phyloP scores from a whole-genome alignment of 2,329 filamentous ascomycete species.

The Exophiala sideris region DNA sequence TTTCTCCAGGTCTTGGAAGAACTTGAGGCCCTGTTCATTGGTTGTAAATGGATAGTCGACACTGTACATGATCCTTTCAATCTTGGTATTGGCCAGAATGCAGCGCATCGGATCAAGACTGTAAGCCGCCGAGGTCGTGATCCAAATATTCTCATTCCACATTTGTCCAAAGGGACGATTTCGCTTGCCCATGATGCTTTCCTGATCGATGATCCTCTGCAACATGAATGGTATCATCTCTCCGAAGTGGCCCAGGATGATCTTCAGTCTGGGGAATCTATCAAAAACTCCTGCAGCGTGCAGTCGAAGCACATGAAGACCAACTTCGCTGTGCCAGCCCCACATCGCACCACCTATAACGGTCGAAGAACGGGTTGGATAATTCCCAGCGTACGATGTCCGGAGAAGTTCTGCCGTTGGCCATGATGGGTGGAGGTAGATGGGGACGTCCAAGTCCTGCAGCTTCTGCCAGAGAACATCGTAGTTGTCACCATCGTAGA shows the following conservation, averaged over 20 bases:
- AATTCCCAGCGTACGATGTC: conserved; percentile 41
- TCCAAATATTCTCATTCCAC: conserved; percentile 55
- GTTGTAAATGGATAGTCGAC: conserved; percentile 56
- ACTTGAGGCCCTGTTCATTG: conserved; percentile 47
- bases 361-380: conserved; percentile 11
- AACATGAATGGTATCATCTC: conserved; percentile 55
- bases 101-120: conserved; percentile 46
- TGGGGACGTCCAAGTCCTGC: conserved; percentile 46
- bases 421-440: conserved; percentile 52
- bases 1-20: conserved; percentile 47
- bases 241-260: conserved; percentile 53
- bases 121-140: conserved; percentile 55
- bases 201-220: conserved; percentile 36
- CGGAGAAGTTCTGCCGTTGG: conserved; percentile 37
- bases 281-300: conserved; percentile 56
- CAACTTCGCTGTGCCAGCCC: conserved; percentile 40
- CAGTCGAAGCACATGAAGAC: conserved; percentile 39
- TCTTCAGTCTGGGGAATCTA: conserved; percentile 50
- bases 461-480: conserved; percentile 41
- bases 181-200: conserved; percentile 25
- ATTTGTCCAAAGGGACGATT: conserved; percentile 43
- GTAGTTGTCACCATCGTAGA: conserved; percentile 44
- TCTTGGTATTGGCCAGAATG: conserved; percentile 31
- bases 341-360: conserved; percentile 17
- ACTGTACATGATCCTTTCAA: conserved; percentile 54